These are phyloP conservation scores for Camellia japonica DNA, from an alignment of 148 eudicot species.

Conservation along the genomic window DNA sequence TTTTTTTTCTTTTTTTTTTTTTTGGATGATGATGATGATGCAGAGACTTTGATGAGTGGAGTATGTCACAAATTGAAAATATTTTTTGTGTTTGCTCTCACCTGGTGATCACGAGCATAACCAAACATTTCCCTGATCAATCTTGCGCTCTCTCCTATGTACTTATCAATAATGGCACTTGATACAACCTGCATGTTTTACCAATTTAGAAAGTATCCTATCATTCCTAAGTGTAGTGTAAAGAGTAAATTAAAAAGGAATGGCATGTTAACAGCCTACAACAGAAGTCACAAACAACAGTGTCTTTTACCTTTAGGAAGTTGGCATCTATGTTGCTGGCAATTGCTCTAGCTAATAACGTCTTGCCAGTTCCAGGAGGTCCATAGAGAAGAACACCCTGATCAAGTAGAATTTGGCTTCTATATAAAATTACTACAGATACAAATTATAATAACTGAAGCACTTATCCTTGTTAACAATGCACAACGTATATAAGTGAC, in stretches of 20 bases:
- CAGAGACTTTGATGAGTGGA: neutral
- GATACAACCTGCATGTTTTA: conserved; percentile 70
- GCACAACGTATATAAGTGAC: neutral
- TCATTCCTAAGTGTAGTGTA: too few relatives aligned
- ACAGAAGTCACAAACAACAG: neutral
- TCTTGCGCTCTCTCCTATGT: conserved; percentile 99
- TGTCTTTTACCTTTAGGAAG: conserved; percentile 67
- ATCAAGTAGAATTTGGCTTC: neutral
- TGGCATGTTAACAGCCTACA: neutral
- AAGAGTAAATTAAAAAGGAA: neutral
- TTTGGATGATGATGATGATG: neutral
- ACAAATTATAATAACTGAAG: neutral
- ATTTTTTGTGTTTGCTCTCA: conserved; percentile 18
- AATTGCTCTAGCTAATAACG: conserved; percentile 92
- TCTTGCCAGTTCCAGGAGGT: conserved; percentile 99
- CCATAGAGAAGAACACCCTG: conserved; percentile 99
- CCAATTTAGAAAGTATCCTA: neutral
- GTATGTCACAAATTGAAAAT: neutral
- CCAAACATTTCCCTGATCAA: conserved; percentile 94
- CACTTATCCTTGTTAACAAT: neutral
- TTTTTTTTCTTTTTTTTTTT: neutral
- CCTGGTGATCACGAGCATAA: conserved; percentile 99
- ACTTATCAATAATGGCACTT: conserved; percentile 95
- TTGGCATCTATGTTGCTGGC: conserved; percentile 98
- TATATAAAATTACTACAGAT: neutral